Conservation (phyloP, 495 filamentous ascomycete species). For the Amphirosellinia nigrospora region DNA sequence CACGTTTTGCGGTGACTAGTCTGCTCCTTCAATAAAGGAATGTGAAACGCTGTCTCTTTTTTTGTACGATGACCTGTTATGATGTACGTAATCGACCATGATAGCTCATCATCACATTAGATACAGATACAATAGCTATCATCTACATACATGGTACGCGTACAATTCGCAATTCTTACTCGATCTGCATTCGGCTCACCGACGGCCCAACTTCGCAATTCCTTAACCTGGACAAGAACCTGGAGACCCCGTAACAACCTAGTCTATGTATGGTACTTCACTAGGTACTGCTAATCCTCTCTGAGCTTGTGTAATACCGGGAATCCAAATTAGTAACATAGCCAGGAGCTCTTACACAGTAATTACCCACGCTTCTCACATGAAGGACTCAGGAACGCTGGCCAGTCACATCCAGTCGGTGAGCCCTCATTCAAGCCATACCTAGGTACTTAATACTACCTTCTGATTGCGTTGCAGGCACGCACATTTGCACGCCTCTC, state of each 20-base stretch:
- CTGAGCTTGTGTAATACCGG: background rate
- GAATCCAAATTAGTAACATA: background rate
- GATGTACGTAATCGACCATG: background rate
- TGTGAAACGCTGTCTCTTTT: background rate
- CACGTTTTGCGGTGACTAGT: background rate
- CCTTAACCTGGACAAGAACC: background rate
- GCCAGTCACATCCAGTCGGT: background rate
- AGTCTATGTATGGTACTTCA: background rate
- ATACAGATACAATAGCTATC: too few relatives aligned
- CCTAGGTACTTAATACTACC: background rate
- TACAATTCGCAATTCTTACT: slow-evolving; percentile 3
- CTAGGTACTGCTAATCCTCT: background rate
- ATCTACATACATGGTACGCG: too few relatives aligned
- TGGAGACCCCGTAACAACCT: too few relatives aligned
- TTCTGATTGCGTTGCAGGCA: slow-evolving; percentile 12
- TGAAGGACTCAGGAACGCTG: background rate
- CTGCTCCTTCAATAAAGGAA: slow-evolving; percentile 5
- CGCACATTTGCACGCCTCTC: background rate
- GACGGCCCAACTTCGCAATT: background rate
- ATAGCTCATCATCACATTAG: background rate
- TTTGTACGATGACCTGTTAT: background rate
- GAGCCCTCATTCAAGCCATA: background rate
- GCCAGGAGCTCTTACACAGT: background rate
- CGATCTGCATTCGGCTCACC: background rate
- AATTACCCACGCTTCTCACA: background rate